Conservation (phyloP, 2,329 filamentous ascomycete genomes). For the Aurifilum marmelostoma region DNA sequence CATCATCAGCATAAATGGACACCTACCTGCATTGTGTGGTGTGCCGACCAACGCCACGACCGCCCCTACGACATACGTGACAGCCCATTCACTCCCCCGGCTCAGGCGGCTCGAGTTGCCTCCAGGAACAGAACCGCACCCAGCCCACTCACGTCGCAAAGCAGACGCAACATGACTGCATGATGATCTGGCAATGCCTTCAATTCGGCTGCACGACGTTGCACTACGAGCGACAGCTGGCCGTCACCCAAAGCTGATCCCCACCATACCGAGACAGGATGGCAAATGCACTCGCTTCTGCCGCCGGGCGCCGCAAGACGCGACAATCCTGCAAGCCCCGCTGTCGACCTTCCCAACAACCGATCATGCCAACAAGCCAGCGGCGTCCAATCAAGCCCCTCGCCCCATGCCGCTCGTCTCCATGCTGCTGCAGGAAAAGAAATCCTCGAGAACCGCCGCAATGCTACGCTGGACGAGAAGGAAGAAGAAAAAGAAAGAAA, state of each 20-base stretch:
- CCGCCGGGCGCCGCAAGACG: not conserved
- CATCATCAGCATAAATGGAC: not conserved
- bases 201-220: not conserved
- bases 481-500: too few relatives aligned
- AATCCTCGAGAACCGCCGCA: not conserved
- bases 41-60: not conserved
- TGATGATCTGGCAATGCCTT: conserved; percentile 8
- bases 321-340: not conserved
- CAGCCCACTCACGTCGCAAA: not conserved
- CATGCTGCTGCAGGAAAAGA: not conserved
- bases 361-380: not conserved
- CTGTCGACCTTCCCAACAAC: not conserved
- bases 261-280: not conserved
- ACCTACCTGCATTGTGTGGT: not conserved
- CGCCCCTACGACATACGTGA: not conserved
- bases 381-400: conserved; percentile 1
- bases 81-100: not conserved
- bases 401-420: not conserved
- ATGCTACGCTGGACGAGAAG: not conserved
- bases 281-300: not conserved
- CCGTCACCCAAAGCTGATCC: not conserved
- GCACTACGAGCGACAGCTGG: not conserved
- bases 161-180: not conserved
- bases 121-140: not conserved
- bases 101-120: not conserved